Percentiles rank a stretch among this genome's conserved stretches.
Evolutionary conservation across 768 basidiomycete species (phyloP).

Genomic region (Naganishia antarctica): DNA sequence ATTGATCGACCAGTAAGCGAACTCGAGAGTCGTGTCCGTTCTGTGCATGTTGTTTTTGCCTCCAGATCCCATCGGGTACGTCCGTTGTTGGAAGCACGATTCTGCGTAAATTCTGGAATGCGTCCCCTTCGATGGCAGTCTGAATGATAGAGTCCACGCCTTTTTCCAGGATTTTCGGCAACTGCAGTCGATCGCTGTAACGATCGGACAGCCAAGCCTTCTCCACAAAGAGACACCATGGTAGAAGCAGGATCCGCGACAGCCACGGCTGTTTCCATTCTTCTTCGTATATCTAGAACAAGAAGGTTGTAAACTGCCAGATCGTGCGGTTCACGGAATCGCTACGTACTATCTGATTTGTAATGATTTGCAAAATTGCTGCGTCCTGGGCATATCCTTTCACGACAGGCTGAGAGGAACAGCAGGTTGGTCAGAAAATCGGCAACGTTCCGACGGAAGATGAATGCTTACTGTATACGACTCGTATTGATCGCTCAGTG

Average conservation of each 20-base stretch:
- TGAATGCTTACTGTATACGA: not conserved
- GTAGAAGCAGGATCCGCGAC: constrained; percentile 21
- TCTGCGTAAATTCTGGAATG: constrained; percentile 23
- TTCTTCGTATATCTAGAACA: constrained; percentile 4
- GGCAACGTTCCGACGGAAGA: not conserved
- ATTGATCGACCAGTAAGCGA: constrained; percentile 13
- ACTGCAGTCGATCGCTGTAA: not conserved
- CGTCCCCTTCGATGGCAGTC: constrained; percentile 18
- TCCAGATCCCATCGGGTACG: constrained; percentile 17
- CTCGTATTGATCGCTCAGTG: constrained; percentile 8
- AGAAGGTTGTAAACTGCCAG: not conserved
- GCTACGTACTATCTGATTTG: constrained; percentile 18
- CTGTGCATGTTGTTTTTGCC: not conserved
- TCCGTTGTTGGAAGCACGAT: constrained; percentile 21
- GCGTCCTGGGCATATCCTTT: constrained; percentile 11
- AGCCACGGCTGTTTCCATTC: constrained; percentile 26
- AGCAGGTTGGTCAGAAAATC: too few species aligned
- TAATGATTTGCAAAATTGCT: constrained; percentile 21
- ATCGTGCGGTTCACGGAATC: not conserved
- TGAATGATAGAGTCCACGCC: constrained; percentile 11
- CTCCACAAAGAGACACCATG: constrained; percentile 23
- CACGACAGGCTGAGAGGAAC: constrained; percentile 1
- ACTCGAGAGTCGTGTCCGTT: not conserved
- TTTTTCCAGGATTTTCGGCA: constrained; percentile 14
- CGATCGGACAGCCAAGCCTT: constrained; percentile 23